Percentiles rank a stretch among this genome's conserved stretches.
Evolutionary conservation across 1,284 basidiomycete genomes (phyloP).

Genomic region (Cryptococcus sp.): DNA sequence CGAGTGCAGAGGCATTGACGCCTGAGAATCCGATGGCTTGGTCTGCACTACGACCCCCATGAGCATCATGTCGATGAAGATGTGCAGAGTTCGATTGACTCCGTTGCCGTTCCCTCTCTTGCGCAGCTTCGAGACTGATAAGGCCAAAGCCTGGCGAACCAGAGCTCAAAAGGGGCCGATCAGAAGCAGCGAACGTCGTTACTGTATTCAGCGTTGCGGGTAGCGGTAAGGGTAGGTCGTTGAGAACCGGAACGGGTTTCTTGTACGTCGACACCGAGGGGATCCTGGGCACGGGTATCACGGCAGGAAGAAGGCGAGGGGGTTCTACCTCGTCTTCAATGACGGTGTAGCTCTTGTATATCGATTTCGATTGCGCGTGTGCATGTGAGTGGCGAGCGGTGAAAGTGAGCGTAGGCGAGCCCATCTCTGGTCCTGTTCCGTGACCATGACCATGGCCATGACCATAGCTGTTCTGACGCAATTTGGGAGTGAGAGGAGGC

Average conservation of each 20-base stretch:
- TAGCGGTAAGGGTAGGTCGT: no score
- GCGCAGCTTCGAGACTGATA: slow-evolving; percentile 26
- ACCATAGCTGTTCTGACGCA: not conserved
- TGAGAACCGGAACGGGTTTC: not conserved
- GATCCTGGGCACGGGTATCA: not conserved
- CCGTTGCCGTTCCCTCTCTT: slow-evolving; percentile 18
- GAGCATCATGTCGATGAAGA: no score
- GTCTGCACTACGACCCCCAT: no score
- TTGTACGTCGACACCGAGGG: not conserved
- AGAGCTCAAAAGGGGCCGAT: slow-evolving; percentile 24
- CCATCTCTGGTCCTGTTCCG: not conserved
- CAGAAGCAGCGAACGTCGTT: slow-evolving; percentile 4
- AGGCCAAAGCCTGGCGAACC: slow-evolving; percentile 28
- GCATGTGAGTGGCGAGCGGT: not conserved
- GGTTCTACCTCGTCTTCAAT: not conserved
- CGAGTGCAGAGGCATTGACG: no score
- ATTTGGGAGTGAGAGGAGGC: slow-evolving; percentile 13
- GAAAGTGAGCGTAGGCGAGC: slow-evolving; percentile 1
- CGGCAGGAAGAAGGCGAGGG: slow-evolving; percentile 1
- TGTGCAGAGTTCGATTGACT: no score
- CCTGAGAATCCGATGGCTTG: no score
- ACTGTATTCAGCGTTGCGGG: not conserved
- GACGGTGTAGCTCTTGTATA: not conserved
- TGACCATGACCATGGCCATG: not conserved
- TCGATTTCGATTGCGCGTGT: not conserved